phyloP scores from a whole-genome alignment of 768 basidiomycete genomes.

The Royoungia palumana region DNA sequence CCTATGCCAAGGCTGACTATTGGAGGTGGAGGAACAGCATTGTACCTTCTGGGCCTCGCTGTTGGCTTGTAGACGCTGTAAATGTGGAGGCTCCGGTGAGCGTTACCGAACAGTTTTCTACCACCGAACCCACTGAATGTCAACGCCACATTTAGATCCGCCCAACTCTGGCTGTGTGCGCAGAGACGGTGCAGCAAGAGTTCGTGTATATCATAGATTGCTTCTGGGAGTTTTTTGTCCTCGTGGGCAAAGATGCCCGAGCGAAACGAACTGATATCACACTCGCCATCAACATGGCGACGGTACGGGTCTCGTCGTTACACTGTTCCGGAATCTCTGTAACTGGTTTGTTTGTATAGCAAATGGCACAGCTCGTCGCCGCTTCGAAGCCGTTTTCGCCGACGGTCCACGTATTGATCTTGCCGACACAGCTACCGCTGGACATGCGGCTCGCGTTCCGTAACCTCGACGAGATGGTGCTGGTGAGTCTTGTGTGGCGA shows the following conservation, averaged over 20 bases:
- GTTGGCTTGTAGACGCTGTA: slow-evolving; percentile 56
- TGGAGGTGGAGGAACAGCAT: slow-evolving; percentile 67
- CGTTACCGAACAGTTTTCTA: not conserved
- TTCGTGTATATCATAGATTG: slow-evolving; percentile 71
- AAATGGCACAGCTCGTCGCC: slow-evolving; percentile 50
- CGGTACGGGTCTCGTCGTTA: slow-evolving; percentile 36
- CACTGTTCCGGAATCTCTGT: not conserved
- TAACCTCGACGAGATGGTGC: slow-evolving; percentile 57
- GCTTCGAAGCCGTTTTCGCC: slow-evolving; percentile 63
- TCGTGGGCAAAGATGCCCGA: slow-evolving; percentile 68
- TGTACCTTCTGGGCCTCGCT: slow-evolving; percentile 42
- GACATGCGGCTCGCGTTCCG: slow-evolving; percentile 69
- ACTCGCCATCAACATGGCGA: slow-evolving; percentile 55
- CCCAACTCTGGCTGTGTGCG: slow-evolving; percentile 42
- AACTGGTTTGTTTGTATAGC: slow-evolving; percentile 34
- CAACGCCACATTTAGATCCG: slow-evolving; percentile 39
- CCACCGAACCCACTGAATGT: not conserved
- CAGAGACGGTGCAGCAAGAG: slow-evolving; percentile 35
- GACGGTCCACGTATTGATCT: slow-evolving; percentile 65
- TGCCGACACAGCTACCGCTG: slow-evolving; percentile 71
- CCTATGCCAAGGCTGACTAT: slow-evolving; percentile 74
- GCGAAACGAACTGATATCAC: slow-evolving; percentile 56
- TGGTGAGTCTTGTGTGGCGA: slow-evolving; percentile 43
- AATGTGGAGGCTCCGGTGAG: slow-evolving; percentile 41
- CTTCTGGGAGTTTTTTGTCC: slow-evolving; percentile 74